phyloP scores from a whole-genome alignment of 1,284 basidiomycete species.

The Wolfiporia cocos region DNA sequence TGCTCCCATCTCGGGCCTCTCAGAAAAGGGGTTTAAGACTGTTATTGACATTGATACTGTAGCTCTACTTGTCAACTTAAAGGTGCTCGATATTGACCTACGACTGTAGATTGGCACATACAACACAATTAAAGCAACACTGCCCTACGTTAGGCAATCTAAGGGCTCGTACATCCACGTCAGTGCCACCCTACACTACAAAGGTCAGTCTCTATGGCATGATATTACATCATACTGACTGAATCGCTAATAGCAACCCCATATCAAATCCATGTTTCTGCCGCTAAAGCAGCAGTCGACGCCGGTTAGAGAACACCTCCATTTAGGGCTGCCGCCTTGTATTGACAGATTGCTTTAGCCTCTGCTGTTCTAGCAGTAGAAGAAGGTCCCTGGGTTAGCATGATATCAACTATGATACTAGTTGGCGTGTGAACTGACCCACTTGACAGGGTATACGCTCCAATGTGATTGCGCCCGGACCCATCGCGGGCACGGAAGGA shows the following conservation, averaged over 20 bases:
- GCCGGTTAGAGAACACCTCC: constrained; percentile 36
- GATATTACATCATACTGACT: background rate
- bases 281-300: constrained; percentile 94
- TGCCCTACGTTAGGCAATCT: constrained; percentile 63
- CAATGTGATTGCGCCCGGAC: constrained; percentile 88
- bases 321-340: too few species aligned
- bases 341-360: constrained; percentile 17
- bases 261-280: constrained; percentile 89
- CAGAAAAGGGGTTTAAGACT: constrained; percentile 86
- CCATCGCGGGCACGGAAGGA: constrained; percentile 84
- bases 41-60: constrained; percentile 94
- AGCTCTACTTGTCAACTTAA: constrained; percentile 18
- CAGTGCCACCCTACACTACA: constrained; percentile 87
- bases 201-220: constrained; percentile 38
- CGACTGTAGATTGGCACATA: constrained; percentile 84
- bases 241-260: constrained; percentile 52
- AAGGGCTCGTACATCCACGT: constrained; percentile 89
- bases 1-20: constrained; percentile 75
- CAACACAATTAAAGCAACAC: constrained; percentile 91
- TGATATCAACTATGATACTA: background rate
- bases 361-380: constrained; percentile 79
- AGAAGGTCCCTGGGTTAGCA: constrained; percentile 71
- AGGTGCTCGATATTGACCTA: too few species aligned
- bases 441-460: constrained; percentile 81
- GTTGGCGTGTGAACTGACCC: background rate